Base-by-base conservation (phyloP, 495 filamentous ascomycete species). In the Penicillium simplicissimum region DNA sequence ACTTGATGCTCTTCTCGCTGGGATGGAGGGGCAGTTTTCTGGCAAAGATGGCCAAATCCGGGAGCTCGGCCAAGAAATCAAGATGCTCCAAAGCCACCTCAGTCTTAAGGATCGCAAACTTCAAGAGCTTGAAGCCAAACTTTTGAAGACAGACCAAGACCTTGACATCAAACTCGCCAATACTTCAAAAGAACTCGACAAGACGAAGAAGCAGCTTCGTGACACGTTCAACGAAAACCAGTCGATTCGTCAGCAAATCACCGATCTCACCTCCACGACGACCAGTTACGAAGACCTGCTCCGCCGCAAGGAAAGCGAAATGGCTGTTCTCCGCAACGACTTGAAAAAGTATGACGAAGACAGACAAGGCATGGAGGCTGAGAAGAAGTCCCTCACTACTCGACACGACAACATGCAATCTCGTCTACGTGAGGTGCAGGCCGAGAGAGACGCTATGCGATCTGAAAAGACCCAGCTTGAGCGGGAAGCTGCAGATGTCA, bases 221-320 rank as follows among this genome's bases (percentile, higher is more conserved):
- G 90, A 95, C 31, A 82, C 97, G 6, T 64, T 86, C 4, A 88
- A 85, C 8, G 94, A 98, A 63, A 96, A 98, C 66, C 85, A 86
- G 14, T 85, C 89, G n/a, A 84, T 96, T 33, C 85, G 94, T 14
- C 86, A 93, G 61, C 92, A 97, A 64, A 84, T 98, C 40, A 83
- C 88, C 0, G 90, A 97, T 65, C 81, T 98, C 10, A 94, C 95
- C 3, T 85, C 89, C 25, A 98, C 96, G 0, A 98, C 95, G 0
- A 96, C 93, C 1, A 87, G 89, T 64, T 98, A 96, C 62, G 95
- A 98, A 71, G 95, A 97, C 67, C 84, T 97, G 54, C 87, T 98
- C 17, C 80, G 92, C 23, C 87, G 90, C 53, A 98, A 98, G 71
- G 96, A 98, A 67, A 96, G 94, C 73, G 95, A 98, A 67, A 81